Evolutionary conservation across 371 early-diverging fungal species (phyloP).

Genomic region (Basidiobolus meristosporus): DNA sequence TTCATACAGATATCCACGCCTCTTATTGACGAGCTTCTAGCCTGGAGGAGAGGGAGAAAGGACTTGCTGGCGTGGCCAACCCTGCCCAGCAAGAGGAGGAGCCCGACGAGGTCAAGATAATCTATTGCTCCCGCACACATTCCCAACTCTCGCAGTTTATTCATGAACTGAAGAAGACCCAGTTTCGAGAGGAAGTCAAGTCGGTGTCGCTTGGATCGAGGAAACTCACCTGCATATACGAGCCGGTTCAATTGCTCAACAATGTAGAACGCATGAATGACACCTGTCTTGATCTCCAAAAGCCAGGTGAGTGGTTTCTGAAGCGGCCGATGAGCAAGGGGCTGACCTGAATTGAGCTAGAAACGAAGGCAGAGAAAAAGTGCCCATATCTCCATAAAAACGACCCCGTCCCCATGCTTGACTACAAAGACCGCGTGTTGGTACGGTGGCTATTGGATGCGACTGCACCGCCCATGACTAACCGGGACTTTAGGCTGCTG

Average conservation of each 20-base stretch:
- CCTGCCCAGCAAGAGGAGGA: conserved; percentile 14
- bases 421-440: too few relatives aligned
- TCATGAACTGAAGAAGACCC: conserved; percentile 65
- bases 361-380: conserved; percentile 10
- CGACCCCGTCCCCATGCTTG: conserved; percentile 9
- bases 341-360: neutral
- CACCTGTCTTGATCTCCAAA: conserved; percentile 40
- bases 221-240: conserved; percentile 65
- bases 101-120: conserved; percentile 21
- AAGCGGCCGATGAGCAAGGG: neutral
- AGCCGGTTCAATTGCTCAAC: conserved; percentile 24
- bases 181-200: conserved; percentile 27
- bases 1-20: neutral
- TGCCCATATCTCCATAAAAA: conserved; percentile 25
- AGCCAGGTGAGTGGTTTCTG: neutral
- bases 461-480: too few relatives aligned
- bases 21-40: neutral
- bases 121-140: conserved; percentile 78
- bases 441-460: conserved; percentile 24
- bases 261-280: conserved; percentile 46
- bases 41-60: neutral
- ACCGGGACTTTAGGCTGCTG: conserved; percentile 9
- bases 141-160: conserved; percentile 89
- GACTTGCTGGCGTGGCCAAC: conserved; percentile 2
- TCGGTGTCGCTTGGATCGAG: conserved; percentile 73